Evolutionary conservation across 2,329 filamentous ascomycete genomes (phyloP).

Genomic region (Sporothrix phasma): DNA sequence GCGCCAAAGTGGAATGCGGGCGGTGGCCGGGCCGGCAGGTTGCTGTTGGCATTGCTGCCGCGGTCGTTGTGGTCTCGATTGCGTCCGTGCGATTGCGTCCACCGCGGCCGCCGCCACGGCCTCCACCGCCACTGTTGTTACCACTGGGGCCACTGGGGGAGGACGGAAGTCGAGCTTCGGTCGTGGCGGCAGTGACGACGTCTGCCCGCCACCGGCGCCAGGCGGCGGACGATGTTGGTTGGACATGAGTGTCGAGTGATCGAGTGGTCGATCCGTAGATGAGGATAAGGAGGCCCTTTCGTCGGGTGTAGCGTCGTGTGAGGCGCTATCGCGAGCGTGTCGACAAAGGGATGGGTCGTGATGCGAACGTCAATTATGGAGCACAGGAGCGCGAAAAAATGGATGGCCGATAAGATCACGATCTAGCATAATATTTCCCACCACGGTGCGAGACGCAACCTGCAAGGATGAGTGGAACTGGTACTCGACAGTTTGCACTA

Average conservation of each 20-base stretch:
- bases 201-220: slow-evolving; percentile 5
- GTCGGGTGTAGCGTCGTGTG: neutral
- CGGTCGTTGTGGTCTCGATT: neutral
- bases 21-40: neutral
- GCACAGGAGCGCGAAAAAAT: neutral
- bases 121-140: neutral
- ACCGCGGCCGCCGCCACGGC: neutral
- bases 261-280: neutral
- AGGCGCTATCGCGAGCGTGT: neutral
- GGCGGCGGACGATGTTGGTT: slow-evolving; percentile 17
- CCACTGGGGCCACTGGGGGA: slow-evolving; percentile 1
- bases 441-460: neutral
- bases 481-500: neutral
- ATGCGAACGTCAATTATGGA: neutral
- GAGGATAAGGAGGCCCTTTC: neutral
- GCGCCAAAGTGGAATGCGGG: neutral
- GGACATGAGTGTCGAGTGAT: neutral
- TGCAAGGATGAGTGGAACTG: neutral
- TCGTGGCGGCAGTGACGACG: slow-evolving; percentile 7
- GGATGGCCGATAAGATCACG: slow-evolving; percentile 5
- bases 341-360: neutral
- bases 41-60: neutral
- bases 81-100: slow-evolving; percentile 6
- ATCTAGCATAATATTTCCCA: neutral
- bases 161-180: slow-evolving; percentile 13